Evolutionary conservation across 148 eudicot genomes (phyloP), one percentile per base, ranked within the genome.

Genomic region (Hydrangea macrophylla): DNA sequence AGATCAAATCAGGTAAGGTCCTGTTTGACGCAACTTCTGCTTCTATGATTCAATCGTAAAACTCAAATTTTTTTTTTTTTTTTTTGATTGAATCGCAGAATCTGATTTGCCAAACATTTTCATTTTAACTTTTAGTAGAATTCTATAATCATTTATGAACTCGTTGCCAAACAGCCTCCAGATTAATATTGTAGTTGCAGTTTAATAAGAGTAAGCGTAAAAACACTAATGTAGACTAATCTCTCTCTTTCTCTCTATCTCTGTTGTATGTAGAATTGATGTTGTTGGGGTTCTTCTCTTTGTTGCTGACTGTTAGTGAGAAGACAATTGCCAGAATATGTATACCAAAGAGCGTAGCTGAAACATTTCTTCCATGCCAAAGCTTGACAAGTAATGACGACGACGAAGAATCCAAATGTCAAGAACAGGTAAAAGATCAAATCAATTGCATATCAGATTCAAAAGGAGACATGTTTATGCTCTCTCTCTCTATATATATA

Each of bases 221-320:
- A n/a, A n/a, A n/a, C n/a, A n/a, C n/a, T n/a, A n/a, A n/a, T n/a
- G n/a, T n/a, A n/a, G n/a, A n/a, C n/a, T n/a, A n/a, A n/a, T n/a
- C n/a, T n/a, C n/a, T n/a, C n/a, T 44, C 12, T 24, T 32, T 51
- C 17, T 28, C 37, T n/a, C 37, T 10, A 40, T 30, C 37, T 57
- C 1, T 48, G 12, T 18, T 17, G 17, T 9, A 7, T 77, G 71
- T 44, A 81, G 84, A 81, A 18, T 75, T 81, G 76, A 7, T 81
- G 79, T 74, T 81, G 57, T 54, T 81, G 74, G 84, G 84, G n/a
- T 81, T 81, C 58, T 63, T 81, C 20, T 81, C 84, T 22, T 71
- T 81, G 74, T 59, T 76, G 25, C 66, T 81, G 50, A 74, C 79
- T 13, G 64, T 81, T 5, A 9, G 8, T 9, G 64, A 81, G 30